Conservation (phyloP, 2,329 filamentous ascomycete genomes). For the Exophiala lecanii-corni region DNA sequence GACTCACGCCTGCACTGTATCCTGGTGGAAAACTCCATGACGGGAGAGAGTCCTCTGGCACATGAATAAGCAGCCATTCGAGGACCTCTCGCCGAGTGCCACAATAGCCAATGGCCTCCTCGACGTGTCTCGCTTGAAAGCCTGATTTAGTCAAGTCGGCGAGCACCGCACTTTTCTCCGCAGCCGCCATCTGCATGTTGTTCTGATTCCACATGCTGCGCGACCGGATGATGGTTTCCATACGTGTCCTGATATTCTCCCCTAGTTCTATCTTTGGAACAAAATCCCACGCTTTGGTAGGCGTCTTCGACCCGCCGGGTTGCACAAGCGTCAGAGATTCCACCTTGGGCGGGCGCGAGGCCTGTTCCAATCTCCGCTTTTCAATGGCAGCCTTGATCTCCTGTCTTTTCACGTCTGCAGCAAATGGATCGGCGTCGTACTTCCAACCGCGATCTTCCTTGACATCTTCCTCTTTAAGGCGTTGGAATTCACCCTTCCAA, state of each 20-base stretch:
- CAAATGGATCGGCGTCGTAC: constrained; percentile 94
- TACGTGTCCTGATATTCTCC: constrained; percentile 67
- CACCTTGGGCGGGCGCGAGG: constrained; percentile 54
- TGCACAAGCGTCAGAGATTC: constrained; percentile 32
- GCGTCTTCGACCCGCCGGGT: constrained; percentile 32
- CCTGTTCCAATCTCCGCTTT: constrained; percentile 70
- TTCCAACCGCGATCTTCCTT: constrained; percentile 76
- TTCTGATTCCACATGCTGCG: constrained; percentile 86
- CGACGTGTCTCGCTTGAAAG: constrained; percentile 82
- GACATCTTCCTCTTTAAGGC: constrained; percentile 74
- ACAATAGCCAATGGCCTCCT: constrained; percentile 82
- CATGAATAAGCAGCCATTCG: constrained; percentile 94
- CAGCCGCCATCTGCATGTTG: constrained; percentile 58
- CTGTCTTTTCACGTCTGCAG: constrained; percentile 67
- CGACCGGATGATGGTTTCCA: constrained; percentile 73
- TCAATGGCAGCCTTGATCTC: constrained; percentile 71
- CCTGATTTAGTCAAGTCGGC: constrained; percentile 72
- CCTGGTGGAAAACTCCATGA: constrained; percentile 86
- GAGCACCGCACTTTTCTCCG: constrained; percentile 58
- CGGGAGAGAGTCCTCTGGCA: constrained; percentile 95
- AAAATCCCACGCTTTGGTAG: constrained; percentile 70
- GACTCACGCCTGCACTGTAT: constrained; percentile 83
- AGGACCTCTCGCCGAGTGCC: constrained; percentile 89
- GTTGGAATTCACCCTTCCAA: constrained; percentile 84
- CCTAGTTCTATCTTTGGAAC: constrained; percentile 94